Evolutionary conservation across 257 asterid species (phyloP).

Genomic region (Solanum clarkiae): DNA sequence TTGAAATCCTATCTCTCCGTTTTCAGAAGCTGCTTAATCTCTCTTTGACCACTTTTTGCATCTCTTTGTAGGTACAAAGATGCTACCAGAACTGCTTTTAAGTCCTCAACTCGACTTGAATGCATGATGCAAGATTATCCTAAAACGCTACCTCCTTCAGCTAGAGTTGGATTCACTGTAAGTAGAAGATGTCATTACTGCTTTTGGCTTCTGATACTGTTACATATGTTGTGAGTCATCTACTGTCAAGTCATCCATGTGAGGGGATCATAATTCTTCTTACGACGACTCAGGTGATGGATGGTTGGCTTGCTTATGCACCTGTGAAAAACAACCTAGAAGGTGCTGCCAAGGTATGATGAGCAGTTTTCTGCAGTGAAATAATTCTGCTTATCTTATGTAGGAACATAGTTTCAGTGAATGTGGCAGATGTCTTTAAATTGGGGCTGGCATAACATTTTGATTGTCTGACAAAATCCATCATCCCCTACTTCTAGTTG

Average conservation of each 20-base stretch:
- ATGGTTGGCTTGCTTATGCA: conserved; percentile 94
- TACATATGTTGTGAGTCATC: background rate
- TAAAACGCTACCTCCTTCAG: conserved; percentile 84
- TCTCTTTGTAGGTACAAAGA: conserved; percentile 70
- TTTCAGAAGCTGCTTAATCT: background rate
- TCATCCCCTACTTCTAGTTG: background rate
- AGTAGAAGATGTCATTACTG: conserved; percentile 16
- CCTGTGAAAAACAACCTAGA: conserved; percentile 99
- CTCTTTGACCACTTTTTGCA: background rate
- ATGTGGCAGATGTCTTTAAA: background rate
- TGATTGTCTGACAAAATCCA: background rate
- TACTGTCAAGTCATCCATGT: background rate
- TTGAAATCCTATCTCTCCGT: background rate
- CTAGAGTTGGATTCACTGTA: conserved; percentile 98
- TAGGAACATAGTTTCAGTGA: background rate
- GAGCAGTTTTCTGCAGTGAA: background rate
- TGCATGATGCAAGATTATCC: conserved; percentile 99
- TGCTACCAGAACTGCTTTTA: conserved; percentile 76
- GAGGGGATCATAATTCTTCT: background rate
- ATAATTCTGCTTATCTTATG: background rate
- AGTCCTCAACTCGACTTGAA: conserved; percentile 97
- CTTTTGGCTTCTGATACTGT: background rate
- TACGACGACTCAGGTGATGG: conserved; percentile 50
- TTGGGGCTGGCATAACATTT: background rate
- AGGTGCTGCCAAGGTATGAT: conserved; percentile 93